Percentiles rank a stretch among this genome's conserved stretches.
phyloP scores from a whole-genome alignment of 2,329 filamentous ascomycete genomes.

The Gaeumannomyces sp. region DNA sequence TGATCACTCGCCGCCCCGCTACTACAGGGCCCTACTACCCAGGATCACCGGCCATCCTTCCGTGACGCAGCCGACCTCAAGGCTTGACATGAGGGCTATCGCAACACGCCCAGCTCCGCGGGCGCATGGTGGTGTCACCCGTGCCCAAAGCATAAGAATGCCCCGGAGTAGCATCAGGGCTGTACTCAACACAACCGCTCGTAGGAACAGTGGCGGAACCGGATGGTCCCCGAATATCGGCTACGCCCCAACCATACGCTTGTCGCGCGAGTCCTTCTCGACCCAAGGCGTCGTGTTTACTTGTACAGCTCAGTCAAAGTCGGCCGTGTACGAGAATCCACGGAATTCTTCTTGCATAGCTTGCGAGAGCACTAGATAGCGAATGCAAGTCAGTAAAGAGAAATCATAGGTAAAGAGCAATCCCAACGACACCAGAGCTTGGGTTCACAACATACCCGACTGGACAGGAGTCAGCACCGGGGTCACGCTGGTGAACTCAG shows the following conservation, averaged over 20 bases:
- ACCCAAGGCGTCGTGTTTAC: neutral
- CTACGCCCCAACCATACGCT: neutral
- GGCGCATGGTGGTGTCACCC: neutral
- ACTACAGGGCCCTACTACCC: neutral
- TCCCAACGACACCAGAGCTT: neutral
- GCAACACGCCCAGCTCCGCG: neutral
- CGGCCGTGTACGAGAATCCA: constrained; percentile 94
- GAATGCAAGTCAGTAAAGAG: neutral
- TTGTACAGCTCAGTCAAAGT: constrained; percentile 60
- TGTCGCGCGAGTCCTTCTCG: neutral
- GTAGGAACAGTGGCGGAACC: neutral
- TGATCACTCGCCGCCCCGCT: neutral
- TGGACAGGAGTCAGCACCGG: constrained; percentile 95
- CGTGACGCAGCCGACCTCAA: neutral
- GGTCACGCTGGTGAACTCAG: constrained; percentile 96
- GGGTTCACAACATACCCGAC: constrained; percentile 66
- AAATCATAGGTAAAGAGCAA: neutral
- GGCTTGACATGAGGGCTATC: neutral
- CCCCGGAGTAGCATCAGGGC: neutral
- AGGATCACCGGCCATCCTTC: neutral
- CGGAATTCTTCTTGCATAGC: constrained; percentile 99
- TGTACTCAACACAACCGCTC: neutral
- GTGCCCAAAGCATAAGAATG: neutral
- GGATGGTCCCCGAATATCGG: neutral
- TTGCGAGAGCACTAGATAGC: constrained; percentile 74